A percentile compares a stretch with the other conserved stretches of the same genome.
These are phyloP conservation scores for Hirsutella rhossiliensis DNA, from an alignment of 2,329 filamentous ascomycete genomes.

Conservation along the genomic window DNA sequence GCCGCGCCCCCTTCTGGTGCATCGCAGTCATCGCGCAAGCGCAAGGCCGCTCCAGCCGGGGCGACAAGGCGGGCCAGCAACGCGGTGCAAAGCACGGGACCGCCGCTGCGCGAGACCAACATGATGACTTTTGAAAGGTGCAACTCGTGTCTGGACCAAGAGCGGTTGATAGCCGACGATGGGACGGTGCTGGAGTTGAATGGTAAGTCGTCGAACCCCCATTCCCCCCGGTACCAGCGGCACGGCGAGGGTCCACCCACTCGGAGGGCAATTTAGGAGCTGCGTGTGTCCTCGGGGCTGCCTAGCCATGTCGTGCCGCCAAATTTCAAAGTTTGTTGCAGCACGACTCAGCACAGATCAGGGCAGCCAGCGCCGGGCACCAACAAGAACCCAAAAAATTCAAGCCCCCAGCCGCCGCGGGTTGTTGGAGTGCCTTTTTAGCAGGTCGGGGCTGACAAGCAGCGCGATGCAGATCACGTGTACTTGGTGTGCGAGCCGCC, in stretches of 20 bases:
- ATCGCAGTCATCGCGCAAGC: constrained; percentile 58
- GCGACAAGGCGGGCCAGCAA: constrained; percentile 12
- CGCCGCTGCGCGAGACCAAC: constrained; percentile 54
- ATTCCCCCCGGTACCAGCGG: constrained; percentile 2
- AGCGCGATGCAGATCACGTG: constrained; percentile 51
- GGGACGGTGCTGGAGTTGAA: constrained; percentile 74
- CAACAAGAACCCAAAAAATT: background rate
- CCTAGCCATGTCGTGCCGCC: background rate
- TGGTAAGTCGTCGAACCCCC: constrained; percentile 46
- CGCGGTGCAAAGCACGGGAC: constrained; percentile 24
- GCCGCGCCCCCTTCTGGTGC: constrained; percentile 38
- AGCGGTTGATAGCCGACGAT: constrained; percentile 78
- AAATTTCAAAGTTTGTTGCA: background rate
- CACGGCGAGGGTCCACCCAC: constrained; percentile 4
- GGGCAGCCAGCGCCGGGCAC: background rate
- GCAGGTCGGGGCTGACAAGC: constrained; percentile 18
- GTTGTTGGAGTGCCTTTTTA: background rate
- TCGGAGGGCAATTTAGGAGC: background rate
- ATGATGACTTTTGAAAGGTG: constrained; percentile 78
- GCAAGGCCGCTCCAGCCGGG: constrained; percentile 55
- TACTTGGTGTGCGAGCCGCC: constrained; percentile 97
- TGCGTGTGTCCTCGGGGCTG: background rate
- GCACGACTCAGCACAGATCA: background rate
- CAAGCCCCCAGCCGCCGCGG: no score
- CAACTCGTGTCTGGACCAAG: constrained; percentile 57